Percentiles rank a stretch among this genome's conserved stretches.
phyloP scores from a whole-genome alignment of 345 rosid species.

The Microthlaspi erraticum region DNA sequence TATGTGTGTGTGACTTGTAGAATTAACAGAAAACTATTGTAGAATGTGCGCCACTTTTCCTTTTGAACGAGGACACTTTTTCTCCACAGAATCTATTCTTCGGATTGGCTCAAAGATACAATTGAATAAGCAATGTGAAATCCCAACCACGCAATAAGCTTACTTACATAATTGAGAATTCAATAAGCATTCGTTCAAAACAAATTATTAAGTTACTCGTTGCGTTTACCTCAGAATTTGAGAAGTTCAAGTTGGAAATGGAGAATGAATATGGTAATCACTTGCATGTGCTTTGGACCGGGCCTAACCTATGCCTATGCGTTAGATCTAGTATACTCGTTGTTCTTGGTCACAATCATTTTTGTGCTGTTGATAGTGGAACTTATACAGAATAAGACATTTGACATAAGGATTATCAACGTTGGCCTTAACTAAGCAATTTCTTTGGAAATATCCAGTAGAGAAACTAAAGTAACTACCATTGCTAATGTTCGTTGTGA shows the following conservation, averaged over 20 bases:
- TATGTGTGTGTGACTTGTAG: too few species aligned
- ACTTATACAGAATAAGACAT: neutral
- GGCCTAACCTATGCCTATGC: too few species aligned
- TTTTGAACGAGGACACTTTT: neutral
- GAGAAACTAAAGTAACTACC: neutral
- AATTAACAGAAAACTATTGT: too few species aligned
- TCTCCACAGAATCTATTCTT: neutral
- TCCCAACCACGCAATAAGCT: too few species aligned
- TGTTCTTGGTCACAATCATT: too few species aligned
- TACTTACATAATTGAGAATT: too few species aligned
- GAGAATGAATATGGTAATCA: neutral
- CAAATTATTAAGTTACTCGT: too few species aligned
- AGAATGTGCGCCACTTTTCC: neutral
- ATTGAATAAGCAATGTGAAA: conserved; percentile 9
- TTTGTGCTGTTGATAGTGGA: neutral
- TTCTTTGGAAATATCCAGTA: neutral
- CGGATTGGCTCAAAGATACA: conserved; percentile 19
- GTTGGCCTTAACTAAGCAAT: neutral
- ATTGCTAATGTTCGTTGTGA: neutral
- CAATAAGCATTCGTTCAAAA: too few species aligned
- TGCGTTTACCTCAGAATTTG: too few species aligned
- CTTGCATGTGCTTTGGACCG: too few species aligned
- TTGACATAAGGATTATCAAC: neutral
- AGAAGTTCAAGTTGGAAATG: neutral
- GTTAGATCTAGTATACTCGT: too few species aligned